Base-by-base conservation (phyloP, 2,329 filamentous ascomycete genomes). In the Fusarium brachygibbosum region DNA sequence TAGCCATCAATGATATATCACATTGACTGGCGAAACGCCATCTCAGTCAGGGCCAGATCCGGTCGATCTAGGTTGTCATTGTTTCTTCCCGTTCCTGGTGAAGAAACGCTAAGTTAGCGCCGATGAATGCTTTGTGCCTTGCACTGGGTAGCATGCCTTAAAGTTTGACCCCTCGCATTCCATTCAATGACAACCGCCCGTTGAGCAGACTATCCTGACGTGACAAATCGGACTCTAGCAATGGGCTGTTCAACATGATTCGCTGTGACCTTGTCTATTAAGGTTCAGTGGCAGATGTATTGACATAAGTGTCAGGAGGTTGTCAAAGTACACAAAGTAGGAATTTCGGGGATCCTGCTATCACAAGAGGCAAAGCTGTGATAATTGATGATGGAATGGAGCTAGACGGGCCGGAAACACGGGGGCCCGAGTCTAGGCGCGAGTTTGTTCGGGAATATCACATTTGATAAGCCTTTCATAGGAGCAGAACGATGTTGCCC, bases 81-180 rank as follows among this genome's bases (percentile, higher is more conserved):
- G 19, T 23, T 37, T 40, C 13, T 28, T 65, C 45, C 40, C 41
- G 62, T 65, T 65, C 60, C 62, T 60, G 60, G 41, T 19, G 23
- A 58, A 38, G 31, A 19, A 11, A 31, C 53, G 40, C 62, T 65
- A 65, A 38, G 16, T n/a, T 40, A 17, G 25, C 8, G 21, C n/a
- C 13, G n/a, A 59, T 37, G 14, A 38, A 60, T 65, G 53, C 14
- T 35, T 38, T 37, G 53, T 65, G 31, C 61, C 60, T 65, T 48
- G 48, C 48, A 50, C 38, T 50, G 48, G 48, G 21, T 50, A 32
- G 21, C 38, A 52, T 49, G n/a, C 46, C 41, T 41, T 25, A 40
- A 31, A 28, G 14, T 19, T n/a, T 25, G 28, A 40, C 31, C 38
- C 38, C 52, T 28, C 49, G 14, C 60, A 64, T 64, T 64, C 61